These are phyloP conservation scores for Dactylellina cionopaga DNA, from an alignment of 2,329 filamentous ascomycete species.

Conservation along the genomic window DNA sequence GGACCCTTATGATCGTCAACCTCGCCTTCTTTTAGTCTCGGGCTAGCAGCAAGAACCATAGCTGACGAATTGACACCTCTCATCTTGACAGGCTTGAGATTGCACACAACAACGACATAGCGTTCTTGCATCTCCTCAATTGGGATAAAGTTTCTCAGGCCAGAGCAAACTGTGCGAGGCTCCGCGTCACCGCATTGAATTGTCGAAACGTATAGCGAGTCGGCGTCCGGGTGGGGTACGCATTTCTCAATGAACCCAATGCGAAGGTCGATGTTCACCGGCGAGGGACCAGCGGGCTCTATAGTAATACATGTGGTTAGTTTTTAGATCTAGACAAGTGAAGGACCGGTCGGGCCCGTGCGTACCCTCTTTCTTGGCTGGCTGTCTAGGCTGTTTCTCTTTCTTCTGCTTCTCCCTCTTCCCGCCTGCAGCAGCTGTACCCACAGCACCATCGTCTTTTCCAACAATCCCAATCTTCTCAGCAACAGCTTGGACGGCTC, in stretches of 20 bases:
- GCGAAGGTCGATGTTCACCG: conserved; percentile 88
- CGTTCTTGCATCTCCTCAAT: conserved; percentile 96
- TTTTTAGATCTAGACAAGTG: not conserved
- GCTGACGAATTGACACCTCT: conserved; percentile 81
- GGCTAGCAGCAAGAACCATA: conserved; percentile 96
- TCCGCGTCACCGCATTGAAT: conserved; percentile 91
- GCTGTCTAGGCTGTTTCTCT: conserved; percentile 76
- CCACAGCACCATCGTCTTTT: conserved; percentile 53
- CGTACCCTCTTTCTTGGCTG: conserved; percentile 60
- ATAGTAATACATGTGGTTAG: conserved; percentile 55
- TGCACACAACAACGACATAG: conserved; percentile 94
- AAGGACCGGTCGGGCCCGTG: conserved; percentile 4
- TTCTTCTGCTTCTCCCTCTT: conserved; percentile 85
- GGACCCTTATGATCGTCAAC: conserved; percentile 86
- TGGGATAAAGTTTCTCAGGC: conserved; percentile 89
- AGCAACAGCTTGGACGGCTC: conserved; percentile 65
- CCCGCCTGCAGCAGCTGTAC: conserved; percentile 60
- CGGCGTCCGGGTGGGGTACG: conserved; percentile 93
- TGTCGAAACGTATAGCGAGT: conserved; percentile 93
- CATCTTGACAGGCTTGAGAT: conserved; percentile 99
- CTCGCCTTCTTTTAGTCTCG: conserved; percentile 76
- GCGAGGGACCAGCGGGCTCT: conserved; percentile 77
- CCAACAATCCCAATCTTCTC: conserved; percentile 58
- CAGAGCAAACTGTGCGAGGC: conserved; percentile 94
- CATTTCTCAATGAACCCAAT: conserved; percentile 98